These are phyloP conservation scores for Bipolaris oryzae DNA, from an alignment of 2,329 filamentous ascomycete species.

Conservation along the genomic window DNA sequence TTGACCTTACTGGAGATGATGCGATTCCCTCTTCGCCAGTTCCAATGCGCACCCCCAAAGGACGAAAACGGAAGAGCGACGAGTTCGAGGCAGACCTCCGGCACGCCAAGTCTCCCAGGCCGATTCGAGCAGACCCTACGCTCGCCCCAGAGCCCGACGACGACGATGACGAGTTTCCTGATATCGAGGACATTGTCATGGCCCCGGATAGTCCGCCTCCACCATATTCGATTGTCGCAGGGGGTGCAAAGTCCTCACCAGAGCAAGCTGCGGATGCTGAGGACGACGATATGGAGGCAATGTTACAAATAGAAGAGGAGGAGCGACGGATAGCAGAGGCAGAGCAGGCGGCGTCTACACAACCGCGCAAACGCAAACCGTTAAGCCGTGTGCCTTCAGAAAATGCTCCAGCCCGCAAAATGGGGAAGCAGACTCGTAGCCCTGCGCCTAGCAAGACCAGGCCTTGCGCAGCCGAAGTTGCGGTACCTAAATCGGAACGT, in stretches of 20 bases:
- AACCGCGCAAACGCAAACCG: constrained; percentile 40
- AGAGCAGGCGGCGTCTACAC: constrained; percentile 12
- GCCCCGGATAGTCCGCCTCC: constrained; percentile 40
- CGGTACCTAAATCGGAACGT: not conserved
- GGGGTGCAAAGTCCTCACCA: constrained; percentile 2
- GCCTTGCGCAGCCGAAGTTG: not conserved
- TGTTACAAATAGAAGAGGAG: constrained; percentile 23
- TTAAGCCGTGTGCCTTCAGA: constrained; percentile 39
- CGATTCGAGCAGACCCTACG: constrained; percentile 16
- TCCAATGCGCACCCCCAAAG: constrained; percentile 22
- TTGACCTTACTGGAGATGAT: constrained; percentile 46
- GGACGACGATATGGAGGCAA: constrained; percentile 21
- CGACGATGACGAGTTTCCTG: constrained; percentile 42
- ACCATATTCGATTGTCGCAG: constrained; percentile 54
- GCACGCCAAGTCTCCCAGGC: constrained; percentile 25
- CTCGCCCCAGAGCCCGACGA: constrained; percentile 23
- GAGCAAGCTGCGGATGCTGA: constrained; percentile 1
- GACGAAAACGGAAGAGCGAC: constrained; percentile 56
- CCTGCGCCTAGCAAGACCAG: constrained; percentile 25
- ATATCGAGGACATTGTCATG: constrained; percentile 47
- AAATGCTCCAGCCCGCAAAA: constrained; percentile 35
- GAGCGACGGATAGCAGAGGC: constrained; percentile 15
- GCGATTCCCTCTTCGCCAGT: constrained; percentile 26
- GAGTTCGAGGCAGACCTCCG: constrained; percentile 45
- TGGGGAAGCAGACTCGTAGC: constrained; percentile 33